These are phyloP conservation scores for Pyronema omphalodes DNA, from an alignment of 495 filamentous ascomycete genomes.

Conservation along the genomic window DNA sequence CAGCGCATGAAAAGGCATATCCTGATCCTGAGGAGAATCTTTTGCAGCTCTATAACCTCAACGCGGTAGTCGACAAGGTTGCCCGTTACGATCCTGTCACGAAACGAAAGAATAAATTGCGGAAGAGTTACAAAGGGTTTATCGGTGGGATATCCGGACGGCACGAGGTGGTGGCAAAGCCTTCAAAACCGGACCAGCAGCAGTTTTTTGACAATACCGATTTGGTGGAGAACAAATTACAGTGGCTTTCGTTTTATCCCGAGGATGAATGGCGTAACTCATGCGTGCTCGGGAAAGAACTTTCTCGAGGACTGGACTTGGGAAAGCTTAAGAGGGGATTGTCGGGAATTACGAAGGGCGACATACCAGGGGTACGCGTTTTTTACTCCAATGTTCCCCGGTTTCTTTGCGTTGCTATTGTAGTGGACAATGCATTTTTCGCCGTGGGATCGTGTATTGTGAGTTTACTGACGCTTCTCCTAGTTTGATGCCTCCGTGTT, in stretches of 20 bases:
- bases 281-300: conserved; percentile 42
- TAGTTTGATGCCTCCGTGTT: conserved; percentile 29
- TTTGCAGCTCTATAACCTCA: conserved; percentile 42
- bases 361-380: conserved; percentile 23
- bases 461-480: conserved; percentile 3
- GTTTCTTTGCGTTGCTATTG: conserved; percentile 3
- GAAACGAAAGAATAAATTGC: conserved; percentile 49
- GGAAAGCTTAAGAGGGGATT: conserved; percentile 19
- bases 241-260: conserved; percentile 36
- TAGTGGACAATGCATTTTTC: conserved; percentile 5
- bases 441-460: too few relatives aligned
- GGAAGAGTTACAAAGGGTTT: conserved; percentile 58
- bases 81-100: conserved; percentile 44
- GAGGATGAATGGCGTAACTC: conserved; percentile 49
- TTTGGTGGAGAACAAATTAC: conserved; percentile 26
- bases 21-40: conserved; percentile 47
- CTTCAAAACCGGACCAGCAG: conserved; percentile 27
- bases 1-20: conserved; percentile 27
- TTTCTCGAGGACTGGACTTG: conserved; percentile 26
- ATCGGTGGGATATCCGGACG: conserved; percentile 46
- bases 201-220: conserved; percentile 31
- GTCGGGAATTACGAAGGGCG: conserved; percentile 16
- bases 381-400: conserved; percentile 5
- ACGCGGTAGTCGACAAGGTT: conserved; percentile 42
- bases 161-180: conserved; percentile 27